A percentile compares a stretch with the other conserved stretches of the same genome.
Conservation (phyloP, 2,329 filamentous ascomycete genomes). For the Beauveria medogensis region DNA sequence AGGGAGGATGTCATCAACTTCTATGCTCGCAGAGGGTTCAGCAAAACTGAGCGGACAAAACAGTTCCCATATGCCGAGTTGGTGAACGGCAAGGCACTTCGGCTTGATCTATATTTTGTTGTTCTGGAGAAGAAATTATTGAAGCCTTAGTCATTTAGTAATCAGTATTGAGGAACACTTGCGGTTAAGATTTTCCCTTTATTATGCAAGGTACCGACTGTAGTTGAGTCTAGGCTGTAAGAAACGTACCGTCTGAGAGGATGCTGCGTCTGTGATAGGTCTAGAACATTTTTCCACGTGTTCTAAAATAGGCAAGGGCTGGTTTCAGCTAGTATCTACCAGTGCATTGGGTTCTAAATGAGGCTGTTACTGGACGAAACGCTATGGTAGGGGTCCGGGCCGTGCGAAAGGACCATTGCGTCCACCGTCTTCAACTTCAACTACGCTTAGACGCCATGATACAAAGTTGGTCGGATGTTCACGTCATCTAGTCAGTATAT, state of each 20-base stretch:
- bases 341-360: too few relatives aligned
- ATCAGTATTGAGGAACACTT: too few relatives aligned
- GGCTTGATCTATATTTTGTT: conserved; percentile 36
- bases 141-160: too few relatives aligned
- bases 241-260: too few relatives aligned
- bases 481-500: background rate
- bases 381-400: background rate
- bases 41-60: conserved; percentile 27
- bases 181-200: too few relatives aligned
- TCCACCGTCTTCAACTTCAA: too few relatives aligned
- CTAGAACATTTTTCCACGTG: too few relatives aligned
- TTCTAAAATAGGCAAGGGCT: too few relatives aligned
- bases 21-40: conserved; percentile 37
- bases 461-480: background rate
- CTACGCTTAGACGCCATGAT: background rate
- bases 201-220: too few relatives aligned
- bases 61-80: conserved; percentile 34
- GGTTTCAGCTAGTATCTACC: too few relatives aligned
- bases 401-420: background rate
- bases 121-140: conserved; percentile 27
- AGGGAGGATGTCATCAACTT: conserved; percentile 36
- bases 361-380: background rate
- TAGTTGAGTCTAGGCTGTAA: too few relatives aligned
- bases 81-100: conserved; percentile 26
- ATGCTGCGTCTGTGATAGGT: too few relatives aligned